phyloP scores from a whole-genome alignment of 140 eudicot species.

The Ambrosia hybrid region DNA sequence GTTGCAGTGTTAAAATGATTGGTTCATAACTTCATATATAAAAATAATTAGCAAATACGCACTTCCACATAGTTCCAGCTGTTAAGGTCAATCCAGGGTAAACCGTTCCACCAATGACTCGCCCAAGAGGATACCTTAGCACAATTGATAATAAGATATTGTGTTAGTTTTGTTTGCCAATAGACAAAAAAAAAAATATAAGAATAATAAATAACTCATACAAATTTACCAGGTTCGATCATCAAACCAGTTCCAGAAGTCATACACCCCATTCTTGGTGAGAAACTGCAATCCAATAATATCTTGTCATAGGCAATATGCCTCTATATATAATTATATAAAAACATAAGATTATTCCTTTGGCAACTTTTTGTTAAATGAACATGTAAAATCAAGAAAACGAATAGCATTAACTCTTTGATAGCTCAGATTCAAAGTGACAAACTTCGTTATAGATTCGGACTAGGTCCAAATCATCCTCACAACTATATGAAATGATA shows the following conservation, averaged over 20 bases:
- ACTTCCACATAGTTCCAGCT: conserved; percentile 89
- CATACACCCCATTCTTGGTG: conserved; percentile 86
- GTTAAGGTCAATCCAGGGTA: conserved; percentile 91
- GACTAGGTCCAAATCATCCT: conserved; percentile 6
- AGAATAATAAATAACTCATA: background rate
- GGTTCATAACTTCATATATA: background rate
- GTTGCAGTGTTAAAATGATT: background rate
- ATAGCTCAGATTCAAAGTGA: background rate
- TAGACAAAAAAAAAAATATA: background rate
- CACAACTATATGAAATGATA: background rate
- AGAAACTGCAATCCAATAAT: conserved; percentile 62
- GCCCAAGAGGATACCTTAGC: conserved; percentile 94
- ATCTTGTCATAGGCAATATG: background rate
- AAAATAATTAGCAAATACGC: conserved; percentile 19
- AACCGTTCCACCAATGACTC: conserved; percentile 93
- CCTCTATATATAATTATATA: conserved; percentile 6
- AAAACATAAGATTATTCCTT: background rate
- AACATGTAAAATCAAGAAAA: no score
- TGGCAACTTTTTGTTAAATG: no score
- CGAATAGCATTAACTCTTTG: background rate
- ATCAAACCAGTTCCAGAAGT: conserved; percentile 99
- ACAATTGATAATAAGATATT: conserved; percentile 12
- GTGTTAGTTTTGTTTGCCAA: conserved; percentile 22
- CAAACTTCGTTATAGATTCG: background rate
- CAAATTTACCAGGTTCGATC: conserved; percentile 79